Evolutionary conservation across 495 filamentous ascomycete genomes (phyloP), one percentile per base, ranked within the genome.

Genomic region (Neurospora sp.): DNA sequence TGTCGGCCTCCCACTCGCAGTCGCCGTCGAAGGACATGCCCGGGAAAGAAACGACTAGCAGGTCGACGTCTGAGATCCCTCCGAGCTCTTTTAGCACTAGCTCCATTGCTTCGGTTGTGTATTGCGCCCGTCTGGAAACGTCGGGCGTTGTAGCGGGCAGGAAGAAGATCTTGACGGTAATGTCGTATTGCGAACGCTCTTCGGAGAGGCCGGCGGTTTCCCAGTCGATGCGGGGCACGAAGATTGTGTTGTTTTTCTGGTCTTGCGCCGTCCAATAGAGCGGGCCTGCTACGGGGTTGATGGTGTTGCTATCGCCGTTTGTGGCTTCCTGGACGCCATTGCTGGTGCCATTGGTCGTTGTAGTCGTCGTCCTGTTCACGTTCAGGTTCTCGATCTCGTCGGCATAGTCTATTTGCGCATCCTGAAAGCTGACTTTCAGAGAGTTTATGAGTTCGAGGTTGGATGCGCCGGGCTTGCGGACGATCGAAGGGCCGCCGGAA

Each of bases 121-220:
- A 90, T 96, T 90, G 72, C 73, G 84, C 85, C 72, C 94, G 87
- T 71, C 88, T 82, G 36, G 83, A 84, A 0, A 88, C 84, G 28
- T 62, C 54, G 54, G 54, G 54, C 13, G 90, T 85, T 21, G 92
- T 88, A 37, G 86, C 87, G 4, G 93, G 93, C 21, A 97, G 86
- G 80, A 95, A 96, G 87, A 98, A 98, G 28, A 98, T 83, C 79
- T 98, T 98, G 54, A 93, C 90, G 1, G 94, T 98, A 79, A 97
- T 96, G 82, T 97, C 92, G 84, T 98, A 97, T 75, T 92, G 89
- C 71, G 86, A 83, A 6, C 90, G 86, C 76, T 96, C 92, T 79
- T 97, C 94, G 37, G 90, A 83, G 31, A 98, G 83, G 0, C 91
- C 90, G 19, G 89, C 87, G 40, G 85, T 80, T n/a, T 86, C 82